Evolutionary conservation across 108 stramenopile genomes (phyloP).

Genomic region (Poteriospumella lacustris): DNA sequence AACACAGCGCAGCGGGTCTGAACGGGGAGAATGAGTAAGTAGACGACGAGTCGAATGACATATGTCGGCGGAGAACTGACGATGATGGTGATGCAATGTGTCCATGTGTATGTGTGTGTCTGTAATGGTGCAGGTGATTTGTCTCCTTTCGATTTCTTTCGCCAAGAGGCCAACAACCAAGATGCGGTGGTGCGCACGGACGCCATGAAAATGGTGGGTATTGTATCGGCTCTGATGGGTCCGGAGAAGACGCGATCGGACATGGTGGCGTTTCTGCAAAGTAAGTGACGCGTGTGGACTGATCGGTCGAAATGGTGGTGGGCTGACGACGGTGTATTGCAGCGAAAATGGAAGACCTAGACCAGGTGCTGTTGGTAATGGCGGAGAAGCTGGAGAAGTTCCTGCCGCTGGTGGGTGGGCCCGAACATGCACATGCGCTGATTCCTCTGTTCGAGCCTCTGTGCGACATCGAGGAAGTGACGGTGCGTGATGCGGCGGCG

Average conservation of each 20-base stretch:
- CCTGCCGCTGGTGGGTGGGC: slow-evolving; percentile 20
- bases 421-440: slow-evolving; percentile 8
- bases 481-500: not conserved
- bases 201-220: not conserved
- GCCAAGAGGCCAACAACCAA: slow-evolving; percentile 1
- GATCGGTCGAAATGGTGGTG: too few relatives aligned
- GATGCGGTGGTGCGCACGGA: slow-evolving; percentile 24
- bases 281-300: not conserved
- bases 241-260: slow-evolving; percentile 19
- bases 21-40: too few relatives aligned
- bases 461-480: slow-evolving; percentile 20
- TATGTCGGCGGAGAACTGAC: too few relatives aligned
- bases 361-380: slow-evolving; percentile 18
- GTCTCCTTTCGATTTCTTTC: slow-evolving; percentile 28
- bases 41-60: too few relatives aligned
- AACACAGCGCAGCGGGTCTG: too few relatives aligned
- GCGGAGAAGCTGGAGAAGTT: slow-evolving; percentile 4
- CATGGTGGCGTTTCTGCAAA: slow-evolving; percentile 12
- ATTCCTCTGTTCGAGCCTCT: slow-evolving; percentile 15
- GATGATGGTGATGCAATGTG: too few relatives aligned
- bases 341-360: slow-evolving; percentile 25
- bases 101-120: too few relatives aligned
- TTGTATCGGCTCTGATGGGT: slow-evolving; percentile 12
- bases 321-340: too few relatives aligned
- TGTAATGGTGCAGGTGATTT: slow-evolving; percentile 20